Evolutionary conservation across 306 rosid species (phyloP).

Genomic region (Sesbania bispinosa): DNA sequence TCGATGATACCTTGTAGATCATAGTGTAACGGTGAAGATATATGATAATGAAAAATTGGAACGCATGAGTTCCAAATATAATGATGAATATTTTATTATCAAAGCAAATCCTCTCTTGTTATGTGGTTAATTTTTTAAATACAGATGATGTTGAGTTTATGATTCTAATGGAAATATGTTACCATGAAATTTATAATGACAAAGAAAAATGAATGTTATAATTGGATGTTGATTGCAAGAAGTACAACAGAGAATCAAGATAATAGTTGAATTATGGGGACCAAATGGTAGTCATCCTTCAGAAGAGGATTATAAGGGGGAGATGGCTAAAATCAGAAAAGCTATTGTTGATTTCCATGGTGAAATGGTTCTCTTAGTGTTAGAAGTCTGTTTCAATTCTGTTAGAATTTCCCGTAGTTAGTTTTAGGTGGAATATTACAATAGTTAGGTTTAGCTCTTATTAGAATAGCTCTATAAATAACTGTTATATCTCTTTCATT

Average conservation of each 20-base stretch:
- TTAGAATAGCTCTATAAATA: too few relatives aligned
- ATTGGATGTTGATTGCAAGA: conserved; percentile 44
- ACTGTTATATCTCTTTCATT: too few relatives aligned
- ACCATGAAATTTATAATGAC: not conserved
- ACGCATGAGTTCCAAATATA: too few relatives aligned
- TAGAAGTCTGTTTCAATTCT: too few relatives aligned
- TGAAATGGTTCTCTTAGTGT: conserved; percentile 88
- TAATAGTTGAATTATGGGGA: conserved; percentile 56
- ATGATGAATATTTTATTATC: too few relatives aligned
- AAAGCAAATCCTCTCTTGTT: too few relatives aligned
- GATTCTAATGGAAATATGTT: not conserved
- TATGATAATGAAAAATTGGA: too few relatives aligned
- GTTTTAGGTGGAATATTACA: too few relatives aligned
- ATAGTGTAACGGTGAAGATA: too few relatives aligned
- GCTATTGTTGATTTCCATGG: conserved; percentile 90
- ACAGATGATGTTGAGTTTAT: not conserved
- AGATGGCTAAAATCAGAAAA: conserved; percentile 66
- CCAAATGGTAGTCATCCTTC: conserved; percentile 52
- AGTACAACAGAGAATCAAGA: conserved; percentile 59
- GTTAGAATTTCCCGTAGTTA: too few relatives aligned
- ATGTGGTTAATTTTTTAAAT: not conserved
- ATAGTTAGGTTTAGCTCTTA: too few relatives aligned
- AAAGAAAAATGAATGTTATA: not conserved
- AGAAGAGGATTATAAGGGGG: conserved; percentile 37
- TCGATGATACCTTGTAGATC: too few relatives aligned